Percentiles rank a stretch among this genome's conserved stretches.
These are phyloP conservation scores for Colletotrichum spinosum DNA, from an alignment of 2,329 filamentous ascomycete species.

Conservation along the genomic window DNA sequence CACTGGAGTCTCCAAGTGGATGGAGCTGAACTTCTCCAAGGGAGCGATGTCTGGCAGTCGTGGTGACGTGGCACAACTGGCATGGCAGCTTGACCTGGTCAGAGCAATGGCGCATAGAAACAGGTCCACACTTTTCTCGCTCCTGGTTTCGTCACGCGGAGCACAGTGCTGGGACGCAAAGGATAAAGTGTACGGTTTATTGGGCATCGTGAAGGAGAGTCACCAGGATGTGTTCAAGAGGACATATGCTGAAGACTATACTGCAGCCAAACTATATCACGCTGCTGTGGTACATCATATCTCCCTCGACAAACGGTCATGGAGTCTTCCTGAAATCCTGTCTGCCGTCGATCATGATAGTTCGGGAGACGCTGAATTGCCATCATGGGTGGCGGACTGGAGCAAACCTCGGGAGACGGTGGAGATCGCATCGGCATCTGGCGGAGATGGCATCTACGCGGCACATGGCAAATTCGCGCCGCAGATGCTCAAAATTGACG, in stretches of 20 bases:
- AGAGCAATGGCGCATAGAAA: not conserved
- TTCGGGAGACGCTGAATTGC: not conserved
- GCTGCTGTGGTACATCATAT: not conserved
- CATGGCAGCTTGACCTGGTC: slow-evolving; percentile 13
- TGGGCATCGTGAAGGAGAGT: slow-evolving; percentile 5
- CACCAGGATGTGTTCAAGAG: not conserved
- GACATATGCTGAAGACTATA: slow-evolving; percentile 10
- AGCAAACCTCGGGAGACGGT: slow-evolving; percentile 14
- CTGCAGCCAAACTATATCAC: slow-evolving; percentile 5
- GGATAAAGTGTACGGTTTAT: slow-evolving; percentile 29
- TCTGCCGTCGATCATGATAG: slow-evolving; percentile 18
- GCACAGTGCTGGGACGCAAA: slow-evolving; percentile 12
- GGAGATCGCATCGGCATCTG: not conserved
- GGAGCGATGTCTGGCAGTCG: not conserved
- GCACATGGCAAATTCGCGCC: not conserved
- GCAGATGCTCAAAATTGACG: not conserved
- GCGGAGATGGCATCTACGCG: not conserved
- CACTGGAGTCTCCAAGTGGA: slow-evolving; percentile 14
- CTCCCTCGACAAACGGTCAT: not conserved
- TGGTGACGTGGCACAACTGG: slow-evolving; percentile 11
- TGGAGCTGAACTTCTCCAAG: not conserved
- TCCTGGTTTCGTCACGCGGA: not conserved
- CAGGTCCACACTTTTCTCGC: not conserved
- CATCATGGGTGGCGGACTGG: slow-evolving; percentile 33
- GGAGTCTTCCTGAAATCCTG: not conserved